Percentiles rank a stretch among this genome's conserved stretches.
phyloP scores from a whole-genome alignment of 306 rosid genomes.

The Cucurbita pepo region DNA sequence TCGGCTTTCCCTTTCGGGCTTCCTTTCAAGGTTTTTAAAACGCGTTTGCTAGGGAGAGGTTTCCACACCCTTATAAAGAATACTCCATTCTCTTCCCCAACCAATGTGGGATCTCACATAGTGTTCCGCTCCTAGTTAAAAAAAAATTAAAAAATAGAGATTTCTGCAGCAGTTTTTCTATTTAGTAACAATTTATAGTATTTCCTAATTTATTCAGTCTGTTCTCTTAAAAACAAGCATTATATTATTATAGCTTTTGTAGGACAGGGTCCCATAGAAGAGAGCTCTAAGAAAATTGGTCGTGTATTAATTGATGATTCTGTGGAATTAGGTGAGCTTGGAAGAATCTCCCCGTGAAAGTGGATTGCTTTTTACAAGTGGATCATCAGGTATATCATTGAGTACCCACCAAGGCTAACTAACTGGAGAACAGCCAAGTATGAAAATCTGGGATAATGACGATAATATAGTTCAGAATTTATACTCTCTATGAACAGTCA shows the following conservation, averaged over 20 bases:
- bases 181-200: too few species aligned
- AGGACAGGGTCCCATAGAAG: neutral
- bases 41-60: too few species aligned
- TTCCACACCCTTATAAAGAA: too few species aligned
- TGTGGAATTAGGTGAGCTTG: conserved; percentile 37
- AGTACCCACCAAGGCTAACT: neutral
- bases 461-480: neutral
- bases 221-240: too few species aligned
- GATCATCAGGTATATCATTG: neutral
- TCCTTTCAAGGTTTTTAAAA: too few species aligned
- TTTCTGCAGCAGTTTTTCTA: too few species aligned
- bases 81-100: too few species aligned
- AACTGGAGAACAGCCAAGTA: neutral
- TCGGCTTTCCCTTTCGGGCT: too few species aligned
- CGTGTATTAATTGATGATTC: neutral
- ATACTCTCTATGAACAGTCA: conserved; percentile 83
- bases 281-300: neutral
- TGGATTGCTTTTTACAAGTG: neutral
- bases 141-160: too few species aligned
- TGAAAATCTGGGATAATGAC: neutral
- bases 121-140: too few species aligned
- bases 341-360: conserved; percentile 42
- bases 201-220: too few species aligned
- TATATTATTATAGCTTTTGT: neutral
- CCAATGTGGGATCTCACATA: too few species aligned